A percentile compares a stretch with the other conserved stretches of the same genome.
phyloP scores from a whole-genome alignment of 1,139 yeast genomes.

The Zygosaccharomyces pseudobailii region DNA sequence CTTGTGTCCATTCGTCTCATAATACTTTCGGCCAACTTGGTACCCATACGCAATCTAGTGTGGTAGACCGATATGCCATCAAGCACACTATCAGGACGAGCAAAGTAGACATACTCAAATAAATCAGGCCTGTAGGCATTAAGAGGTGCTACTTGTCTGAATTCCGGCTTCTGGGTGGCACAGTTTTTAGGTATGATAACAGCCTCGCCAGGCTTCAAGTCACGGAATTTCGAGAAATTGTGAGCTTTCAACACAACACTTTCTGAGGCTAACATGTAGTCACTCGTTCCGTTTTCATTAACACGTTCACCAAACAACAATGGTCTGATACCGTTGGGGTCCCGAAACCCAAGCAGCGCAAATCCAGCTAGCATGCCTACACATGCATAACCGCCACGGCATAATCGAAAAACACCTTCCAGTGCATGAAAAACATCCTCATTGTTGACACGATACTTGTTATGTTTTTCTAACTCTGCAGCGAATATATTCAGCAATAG shows the following conservation, averaged over 20 bases:
- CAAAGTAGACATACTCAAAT: constrained; percentile 95
- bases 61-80: constrained; percentile 95
- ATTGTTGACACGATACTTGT: constrained; percentile 88
- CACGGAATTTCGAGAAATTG: constrained; percentile 74
- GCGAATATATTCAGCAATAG: constrained; percentile 85
- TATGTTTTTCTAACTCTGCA: constrained; percentile 82
- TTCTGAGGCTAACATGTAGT: constrained; percentile 94
- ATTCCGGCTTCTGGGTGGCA: constrained; percentile 55
- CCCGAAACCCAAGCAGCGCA: constrained; percentile 93
- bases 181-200: constrained; percentile 80
- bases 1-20: constrained; percentile 44
- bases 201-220: constrained; percentile 91
- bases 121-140: constrained; percentile 86
- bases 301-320: constrained; percentile 76
- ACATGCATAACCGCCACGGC: constrained; percentile 96
- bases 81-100: constrained; percentile 92
- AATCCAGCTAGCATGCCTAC: constrained; percentile 94
- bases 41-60: constrained; percentile 92
- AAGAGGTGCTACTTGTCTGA: constrained; percentile 80
- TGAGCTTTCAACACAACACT: constrained; percentile 94
- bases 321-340: constrained; percentile 95
- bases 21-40: constrained; percentile 74
- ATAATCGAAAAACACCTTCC: constrained; percentile 69
- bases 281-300: constrained; percentile 65
- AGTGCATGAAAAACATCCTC: constrained; percentile 85